Evolutionary conservation across 257 asterid genomes (phyloP).

Genomic region (Penstemon davidsonii): DNA sequence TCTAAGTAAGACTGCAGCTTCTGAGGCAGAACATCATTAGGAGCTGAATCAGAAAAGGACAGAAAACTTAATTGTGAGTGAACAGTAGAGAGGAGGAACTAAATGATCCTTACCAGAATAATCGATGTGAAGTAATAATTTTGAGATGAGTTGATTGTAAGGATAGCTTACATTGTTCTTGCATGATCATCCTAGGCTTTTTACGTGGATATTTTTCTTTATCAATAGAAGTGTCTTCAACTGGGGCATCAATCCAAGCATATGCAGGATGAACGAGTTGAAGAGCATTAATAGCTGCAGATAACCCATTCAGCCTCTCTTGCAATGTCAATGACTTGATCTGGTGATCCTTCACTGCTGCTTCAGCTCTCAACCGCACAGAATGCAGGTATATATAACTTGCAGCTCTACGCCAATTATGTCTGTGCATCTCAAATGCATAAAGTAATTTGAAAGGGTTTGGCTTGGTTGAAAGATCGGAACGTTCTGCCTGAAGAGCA

Average conservation of each 20-base stretch:
- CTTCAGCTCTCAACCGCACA: constrained; percentile 65
- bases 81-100: constrained; percentile 13
- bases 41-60: constrained; percentile 44
- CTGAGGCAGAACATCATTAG: constrained; percentile 51
- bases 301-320: constrained; percentile 84
- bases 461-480: constrained; percentile 80
- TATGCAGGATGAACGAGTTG: constrained; percentile 88
- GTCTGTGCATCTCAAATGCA: constrained; percentile 88
- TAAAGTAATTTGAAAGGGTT: constrained; percentile 81
- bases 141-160: constrained; percentile 23
- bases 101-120: constrained; percentile 11
- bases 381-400: constrained; percentile 69
- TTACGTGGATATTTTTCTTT: constrained; percentile 71
- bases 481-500: constrained; percentile 83
- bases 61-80: constrained; percentile 10
- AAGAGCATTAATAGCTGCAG: constrained; percentile 90
- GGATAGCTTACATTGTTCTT: constrained; percentile 54
- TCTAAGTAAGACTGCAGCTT: constrained; percentile 59
- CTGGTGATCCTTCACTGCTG: constrained; percentile 63
- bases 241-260: constrained; percentile 85
- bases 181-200: constrained; percentile 67
- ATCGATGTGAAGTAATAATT: constrained; percentile 18
- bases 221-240: constrained; percentile 45
- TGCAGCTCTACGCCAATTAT: constrained; percentile 97
- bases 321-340: constrained; percentile 62